Evolutionary conservation across 2,329 filamentous ascomycete species (phyloP).

Genomic region (Neonectria ditissima): DNA sequence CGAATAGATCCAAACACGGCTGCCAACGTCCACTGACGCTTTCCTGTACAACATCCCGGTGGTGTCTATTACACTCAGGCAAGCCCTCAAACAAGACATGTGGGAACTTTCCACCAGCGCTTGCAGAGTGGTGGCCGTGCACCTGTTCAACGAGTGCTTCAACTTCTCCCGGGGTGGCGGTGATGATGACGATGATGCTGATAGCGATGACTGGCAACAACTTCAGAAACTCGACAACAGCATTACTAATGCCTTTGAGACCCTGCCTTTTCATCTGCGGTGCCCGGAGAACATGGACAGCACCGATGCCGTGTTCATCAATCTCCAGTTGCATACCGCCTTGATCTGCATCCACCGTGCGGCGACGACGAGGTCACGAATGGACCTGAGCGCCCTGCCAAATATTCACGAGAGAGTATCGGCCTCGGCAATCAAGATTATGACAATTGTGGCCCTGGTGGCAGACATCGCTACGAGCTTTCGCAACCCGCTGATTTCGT

Average conservation of each 20-base stretch:
- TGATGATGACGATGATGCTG: constrained; percentile 17
- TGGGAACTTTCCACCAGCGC: constrained; percentile 34
- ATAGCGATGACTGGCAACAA: constrained; percentile 25
- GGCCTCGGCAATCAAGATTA: constrained; percentile 31
- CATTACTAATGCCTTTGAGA: constrained; percentile 30
- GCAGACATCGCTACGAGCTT: constrained; percentile 23
- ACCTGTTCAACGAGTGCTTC: constrained; percentile 38
- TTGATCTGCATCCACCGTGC: constrained; percentile 33
- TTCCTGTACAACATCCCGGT: constrained; percentile 20
- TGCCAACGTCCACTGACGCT: constrained; percentile 24
- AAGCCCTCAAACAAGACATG: constrained; percentile 35
- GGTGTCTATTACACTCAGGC: constrained; percentile 48
- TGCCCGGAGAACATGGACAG: constrained; percentile 35
- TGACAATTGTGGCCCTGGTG: constrained; percentile 34
- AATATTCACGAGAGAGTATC: constrained; percentile 24
- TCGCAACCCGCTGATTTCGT: constrained; percentile 29
- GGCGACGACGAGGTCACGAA: constrained; percentile 19
- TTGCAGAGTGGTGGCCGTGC: constrained; percentile 34
- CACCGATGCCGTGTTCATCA: constrained; percentile 31
- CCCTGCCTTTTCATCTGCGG: constrained; percentile 18
- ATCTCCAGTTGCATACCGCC: constrained; percentile 31
- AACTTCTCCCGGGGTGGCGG: constrained; percentile 33
- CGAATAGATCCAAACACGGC: constrained; percentile 23
- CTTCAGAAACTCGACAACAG: constrained; percentile 26
- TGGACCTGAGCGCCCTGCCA: constrained; percentile 18